Conservation (phyloP, 257 asterid species). For the Capsicum baccatum region DNA sequence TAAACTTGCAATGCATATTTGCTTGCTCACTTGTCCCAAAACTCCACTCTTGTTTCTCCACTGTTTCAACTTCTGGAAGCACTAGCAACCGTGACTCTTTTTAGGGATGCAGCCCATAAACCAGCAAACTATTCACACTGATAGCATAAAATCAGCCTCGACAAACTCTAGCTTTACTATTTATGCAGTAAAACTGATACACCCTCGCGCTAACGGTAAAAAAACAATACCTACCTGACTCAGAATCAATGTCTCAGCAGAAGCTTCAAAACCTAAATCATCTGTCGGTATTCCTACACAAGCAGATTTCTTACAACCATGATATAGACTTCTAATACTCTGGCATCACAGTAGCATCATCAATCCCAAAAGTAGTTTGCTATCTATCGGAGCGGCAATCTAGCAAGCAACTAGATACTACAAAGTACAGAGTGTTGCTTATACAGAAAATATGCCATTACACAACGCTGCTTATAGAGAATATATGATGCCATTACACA, state of each 20-base stretch:
- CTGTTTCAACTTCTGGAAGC: background rate
- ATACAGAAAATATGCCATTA: background rate
- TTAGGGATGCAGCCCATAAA: background rate
- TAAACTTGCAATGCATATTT: background rate
- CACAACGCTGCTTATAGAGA: background rate
- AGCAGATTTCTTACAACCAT: background rate
- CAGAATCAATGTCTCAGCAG: background rate
- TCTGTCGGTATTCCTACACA: background rate
- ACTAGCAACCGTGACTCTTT: too few species aligned
- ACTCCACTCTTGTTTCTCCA: background rate
- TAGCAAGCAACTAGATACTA: background rate
- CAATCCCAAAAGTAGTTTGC: constrained; percentile 2
- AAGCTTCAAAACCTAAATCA: constrained; percentile 4
- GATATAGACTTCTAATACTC: background rate
- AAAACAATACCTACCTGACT: background rate
- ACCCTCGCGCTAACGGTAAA: background rate
- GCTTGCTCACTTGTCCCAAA: background rate
- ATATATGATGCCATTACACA: background rate
- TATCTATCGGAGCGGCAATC: background rate
- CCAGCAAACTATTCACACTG: background rate
- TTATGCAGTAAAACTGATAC: background rate
- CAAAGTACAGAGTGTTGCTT: constrained; percentile 12
- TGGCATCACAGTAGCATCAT: background rate
- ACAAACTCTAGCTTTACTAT: background rate
- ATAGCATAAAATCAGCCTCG: background rate